These are phyloP conservation scores for Candida verbasci DNA, from an alignment of 805 yeast genomes.

Conservation along the genomic window DNA sequence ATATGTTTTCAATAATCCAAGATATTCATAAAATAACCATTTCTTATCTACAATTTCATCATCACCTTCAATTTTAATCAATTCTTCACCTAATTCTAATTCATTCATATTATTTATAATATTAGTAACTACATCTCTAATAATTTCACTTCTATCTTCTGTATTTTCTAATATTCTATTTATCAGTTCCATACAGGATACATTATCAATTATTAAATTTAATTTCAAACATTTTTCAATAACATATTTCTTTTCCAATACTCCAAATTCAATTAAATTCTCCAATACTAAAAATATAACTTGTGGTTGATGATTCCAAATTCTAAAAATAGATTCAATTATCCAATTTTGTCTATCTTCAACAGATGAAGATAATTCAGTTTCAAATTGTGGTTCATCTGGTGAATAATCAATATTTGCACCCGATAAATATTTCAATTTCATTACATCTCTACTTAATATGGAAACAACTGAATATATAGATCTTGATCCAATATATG, in stretches of 20 bases:
- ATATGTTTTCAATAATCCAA: conserved; percentile 37
- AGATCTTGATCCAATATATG: conserved; percentile 84
- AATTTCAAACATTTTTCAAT: conserved; percentile 22
- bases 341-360: conserved; percentile 30
- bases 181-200: conserved; percentile 41
- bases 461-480: conserved; percentile 49
- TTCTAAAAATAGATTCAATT: conserved; percentile 35
- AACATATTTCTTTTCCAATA: conserved; percentile 27
- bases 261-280: conserved; percentile 35
- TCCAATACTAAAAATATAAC: conserved; percentile 40
- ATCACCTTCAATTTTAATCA: conserved; percentile 23
- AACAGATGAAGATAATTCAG: conserved; percentile 9
- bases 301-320: conserved; percentile 44
- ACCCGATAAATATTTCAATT: conserved; percentile 36
- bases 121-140: conserved; percentile 15
- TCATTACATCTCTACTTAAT: conserved; percentile 35
- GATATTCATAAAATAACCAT: conserved; percentile 41
- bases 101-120: conserved; percentile 29
- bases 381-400: conserved; percentile 29
- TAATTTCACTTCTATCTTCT: conserved; percentile 3
- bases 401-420: conserved; percentile 19
- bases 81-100: conserved; percentile 14
- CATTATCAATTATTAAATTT: conserved; percentile 36
- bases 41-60: conserved; percentile 28
- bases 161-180: conserved; percentile 23